These are phyloP conservation scores for Cryptosporidium bovis DNA, from an alignment of 169 alveolate genomes.

Conservation along the genomic window DNA sequence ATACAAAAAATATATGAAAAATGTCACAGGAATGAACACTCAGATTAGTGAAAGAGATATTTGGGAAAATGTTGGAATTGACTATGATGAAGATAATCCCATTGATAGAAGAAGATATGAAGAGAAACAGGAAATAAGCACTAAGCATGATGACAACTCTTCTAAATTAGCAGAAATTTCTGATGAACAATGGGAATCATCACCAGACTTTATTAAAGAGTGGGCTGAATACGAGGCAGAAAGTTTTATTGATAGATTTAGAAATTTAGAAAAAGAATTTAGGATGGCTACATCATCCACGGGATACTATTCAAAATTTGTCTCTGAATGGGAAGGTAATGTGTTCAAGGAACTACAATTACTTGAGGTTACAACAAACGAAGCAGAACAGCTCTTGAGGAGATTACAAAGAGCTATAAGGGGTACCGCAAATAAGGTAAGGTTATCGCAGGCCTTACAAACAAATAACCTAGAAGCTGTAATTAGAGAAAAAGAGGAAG, in stretches of 20 bases:
- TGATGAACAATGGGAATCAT: conserved; percentile 72
- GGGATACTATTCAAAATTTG: conserved; percentile 60
- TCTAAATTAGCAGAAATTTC: conserved; percentile 63
- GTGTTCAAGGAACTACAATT: conserved; percentile 60
- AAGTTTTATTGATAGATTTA: conserved; percentile 66
- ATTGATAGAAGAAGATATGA: conserved; percentile 53
- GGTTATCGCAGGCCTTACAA: conserved; percentile 45
- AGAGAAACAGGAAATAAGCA: conserved; percentile 12
- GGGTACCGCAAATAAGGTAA: conserved; percentile 48
- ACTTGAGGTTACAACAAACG: conserved; percentile 58
- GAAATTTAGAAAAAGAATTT: conserved; percentile 33
- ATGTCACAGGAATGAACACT: conserved; percentile 39
- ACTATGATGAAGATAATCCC: conserved; percentile 62
- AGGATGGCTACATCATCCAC: conserved; percentile 34
- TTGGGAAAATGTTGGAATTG: conserved; percentile 72
- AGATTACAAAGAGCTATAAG: conserved; percentile 53
- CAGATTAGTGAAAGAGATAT: conserved; percentile 52
- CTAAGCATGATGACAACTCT: not conserved
- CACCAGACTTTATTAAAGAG: conserved; percentile 59
- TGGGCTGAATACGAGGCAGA: conserved; percentile 74
- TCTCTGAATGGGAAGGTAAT: conserved; percentile 42
- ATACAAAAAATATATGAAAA: conserved; percentile 27
- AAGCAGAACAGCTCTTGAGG: conserved; percentile 54
- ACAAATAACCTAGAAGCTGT: conserved; percentile 65
- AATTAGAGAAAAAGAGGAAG: conserved; percentile 73